Evolutionary conservation across 2,329 filamentous ascomycete genomes (phyloP), one percentile per base, ranked within the genome.

Genomic region (Ophiostoma himal-ulmi): DNA sequence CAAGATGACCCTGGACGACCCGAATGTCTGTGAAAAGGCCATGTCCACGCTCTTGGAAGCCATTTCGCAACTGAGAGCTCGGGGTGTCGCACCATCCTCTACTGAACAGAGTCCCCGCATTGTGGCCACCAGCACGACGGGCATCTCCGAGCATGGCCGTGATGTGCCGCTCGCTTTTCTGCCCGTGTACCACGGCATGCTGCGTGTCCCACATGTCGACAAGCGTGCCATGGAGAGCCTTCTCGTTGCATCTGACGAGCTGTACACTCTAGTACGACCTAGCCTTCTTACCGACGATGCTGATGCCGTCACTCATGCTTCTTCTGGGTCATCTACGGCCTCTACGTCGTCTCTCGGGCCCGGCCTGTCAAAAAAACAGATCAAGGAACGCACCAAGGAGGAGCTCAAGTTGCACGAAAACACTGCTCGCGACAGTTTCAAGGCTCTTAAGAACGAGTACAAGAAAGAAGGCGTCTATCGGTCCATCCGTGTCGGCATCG

Each of bases 1-100:
- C 57, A 80, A 76, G 48, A 73, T 81, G 70, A 77, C 74, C 1
- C 75, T 82, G 34, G 80, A 82, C 71, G 82, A 87, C 73, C 81
- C 82, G 0, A 74, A 79, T 14, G 80, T 87, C 34, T 88, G 85
- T 76, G 75, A 81, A 44, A 77, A 78, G 30, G 82, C 81, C 70
- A 83, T 82, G 73, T 68, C 70, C 3, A 76, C 78, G 1, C 79
- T 88, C 0, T 73, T 87, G 20, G 52, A 13, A 3, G 52, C 52
- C 11, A 26, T 57, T 57, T 1, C n/a, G 5, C 22, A 10, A 5
- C 52, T 57, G 11, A 11, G 52, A 26, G 52, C 52, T 10, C n/a
- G 22, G 13, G 52, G 52, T 26, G 52, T 57, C 4, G 10, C 8
- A 5, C 30, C 52, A 3, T 4, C n/a, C n/a, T 57, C 52, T 13